phyloP scores from a whole-genome alignment of 2,329 filamentous ascomycete species.

The Arthrobotrys sinensis region DNA sequence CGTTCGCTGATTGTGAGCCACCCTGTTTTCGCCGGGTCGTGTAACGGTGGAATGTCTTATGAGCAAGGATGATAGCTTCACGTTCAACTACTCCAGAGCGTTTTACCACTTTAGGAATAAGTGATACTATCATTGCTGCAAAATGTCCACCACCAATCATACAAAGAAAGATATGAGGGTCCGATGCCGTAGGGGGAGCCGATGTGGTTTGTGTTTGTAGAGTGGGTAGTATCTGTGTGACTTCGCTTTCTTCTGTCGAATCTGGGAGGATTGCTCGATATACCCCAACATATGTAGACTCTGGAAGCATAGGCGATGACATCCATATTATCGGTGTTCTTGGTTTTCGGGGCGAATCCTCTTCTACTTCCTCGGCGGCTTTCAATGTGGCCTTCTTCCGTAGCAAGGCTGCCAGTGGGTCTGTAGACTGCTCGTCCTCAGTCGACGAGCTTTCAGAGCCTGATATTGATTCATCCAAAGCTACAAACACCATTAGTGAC shows the following conservation, averaged over 20 bases:
- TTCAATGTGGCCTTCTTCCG: slow-evolving; percentile 80
- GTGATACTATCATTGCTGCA: slow-evolving; percentile 92
- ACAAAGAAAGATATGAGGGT: slow-evolving; percentile 91
- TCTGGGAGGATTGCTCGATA: slow-evolving; percentile 86
- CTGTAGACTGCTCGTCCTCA: slow-evolving; percentile 74
- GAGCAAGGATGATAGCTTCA: slow-evolving; percentile 88
- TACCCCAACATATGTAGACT: slow-evolving; percentile 85
- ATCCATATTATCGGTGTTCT: slow-evolving; percentile 90
- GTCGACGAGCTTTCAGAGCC: slow-evolving; percentile 82
- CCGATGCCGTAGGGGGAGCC: slow-evolving; percentile 76
- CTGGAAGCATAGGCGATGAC: slow-evolving; percentile 79
- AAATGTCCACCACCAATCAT: slow-evolving; percentile 99
- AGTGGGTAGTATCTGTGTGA: slow-evolving; percentile 78
- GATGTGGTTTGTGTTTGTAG: slow-evolving; percentile 72
- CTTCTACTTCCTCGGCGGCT: slow-evolving; percentile 68
- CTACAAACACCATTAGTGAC: slow-evolving; percentile 65
- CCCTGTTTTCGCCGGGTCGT: slow-evolving; percentile 97
- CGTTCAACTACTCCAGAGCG: slow-evolving; percentile 80
- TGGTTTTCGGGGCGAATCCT: slow-evolving; percentile 71
- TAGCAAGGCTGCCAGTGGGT: slow-evolving; percentile 63
- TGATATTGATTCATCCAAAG: slow-evolving; percentile 91
- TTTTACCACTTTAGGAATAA: slow-evolving; percentile 84
- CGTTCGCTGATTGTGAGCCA: slow-evolving; percentile 93
- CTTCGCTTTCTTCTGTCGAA: slow-evolving; percentile 76
- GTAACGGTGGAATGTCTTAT: slow-evolving; percentile 98